Conservation (phyloP, 768 basidiomycete species). For the Macrolepiota dolichaula region DNA sequence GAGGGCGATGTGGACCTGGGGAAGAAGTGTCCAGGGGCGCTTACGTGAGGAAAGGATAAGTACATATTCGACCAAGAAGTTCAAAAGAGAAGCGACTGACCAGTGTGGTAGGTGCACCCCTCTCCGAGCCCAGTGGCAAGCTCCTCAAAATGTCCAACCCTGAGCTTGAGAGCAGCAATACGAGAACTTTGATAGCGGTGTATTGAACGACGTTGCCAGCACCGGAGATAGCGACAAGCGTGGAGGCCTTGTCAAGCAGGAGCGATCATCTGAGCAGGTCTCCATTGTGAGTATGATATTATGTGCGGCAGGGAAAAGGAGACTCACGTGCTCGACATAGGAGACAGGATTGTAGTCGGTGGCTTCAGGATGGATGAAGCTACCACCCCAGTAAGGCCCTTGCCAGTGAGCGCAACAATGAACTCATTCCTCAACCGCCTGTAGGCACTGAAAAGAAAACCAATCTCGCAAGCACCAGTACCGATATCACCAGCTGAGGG, state of each 20-base stretch:
- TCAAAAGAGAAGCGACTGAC: conserved; percentile 16
- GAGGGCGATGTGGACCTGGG: conserved; percentile 62
- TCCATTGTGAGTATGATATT: background rate
- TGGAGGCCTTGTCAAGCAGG: conserved; percentile 43
- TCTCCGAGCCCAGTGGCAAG: conserved; percentile 24
- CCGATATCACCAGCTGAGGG: conserved; percentile 63
- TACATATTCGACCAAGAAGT: background rate
- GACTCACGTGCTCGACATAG: conserved; percentile 66
- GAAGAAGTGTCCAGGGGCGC: conserved; percentile 67
- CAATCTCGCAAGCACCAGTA: conserved; percentile 72
- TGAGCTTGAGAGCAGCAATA: conserved; percentile 55
- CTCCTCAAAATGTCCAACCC: conserved; percentile 43
- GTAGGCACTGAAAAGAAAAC: conserved; percentile 76
- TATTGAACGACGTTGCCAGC: conserved; percentile 76
- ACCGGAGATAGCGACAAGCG: conserved; percentile 56
- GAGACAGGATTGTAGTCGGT: conserved; percentile 74
- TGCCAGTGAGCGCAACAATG: conserved; percentile 67
- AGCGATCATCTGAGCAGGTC: conserved; percentile 46
- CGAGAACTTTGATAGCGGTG: conserved; percentile 75
- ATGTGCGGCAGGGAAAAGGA: background rate
- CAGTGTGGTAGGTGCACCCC: conserved; percentile 49
- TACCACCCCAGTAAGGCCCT: conserved; percentile 70
- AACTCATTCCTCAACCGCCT: conserved; percentile 73
- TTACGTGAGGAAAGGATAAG: conserved; percentile 30
- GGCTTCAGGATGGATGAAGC: conserved; percentile 71